Evolutionary conservation across 768 basidiomycete species (phyloP), one percentile per base, ranked within the genome.

Genomic region (Lentinula edodes): DNA sequence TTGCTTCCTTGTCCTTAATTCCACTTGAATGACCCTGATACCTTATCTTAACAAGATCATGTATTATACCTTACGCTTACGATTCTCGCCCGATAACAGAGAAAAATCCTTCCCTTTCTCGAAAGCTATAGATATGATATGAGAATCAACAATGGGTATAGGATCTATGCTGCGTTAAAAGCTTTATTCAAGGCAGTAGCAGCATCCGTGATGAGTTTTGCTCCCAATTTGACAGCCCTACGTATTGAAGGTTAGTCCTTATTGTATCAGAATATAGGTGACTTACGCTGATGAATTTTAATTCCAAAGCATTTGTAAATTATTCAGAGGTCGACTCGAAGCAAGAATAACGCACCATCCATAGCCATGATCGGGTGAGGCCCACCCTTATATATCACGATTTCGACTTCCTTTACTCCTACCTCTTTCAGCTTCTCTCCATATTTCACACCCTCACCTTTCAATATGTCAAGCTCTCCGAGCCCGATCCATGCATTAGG

Each of bases 331-430:
- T 54, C 15, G 51, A 51, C 20, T 50, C 18, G 10, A 23, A 12
- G 28, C 5, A 15, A 28, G 18, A 48, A 52, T 2, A 53, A 70
- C 85, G 63, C 63, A 86, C 85, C 86, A 62, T 89, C 88, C 87
- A 90, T 88, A 6, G 83, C 85, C 81, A 90, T 83, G 46, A 88
- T 82, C 0, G 83, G 87, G 74, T 90, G 88, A 34, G 89, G 89
- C 4, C 83, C 86, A 10, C 79, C 80, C 65, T 81, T 76, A 70
- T 90, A 91, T 20, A 84, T 69, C 67, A 78, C 78, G 0, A 80
- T 72, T 50, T 86, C 80, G 9, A 82, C 82, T 20, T 78, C 71
- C 51, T 60, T 60, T 12, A 86, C 80, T 0, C 87, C 88, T 7
- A 75, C 75, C 20, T 71, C 67, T 63, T 66, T 75, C 69, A 90